phyloP scores from a whole-genome alignment of 1,284 basidiomycete genomes.

The Inonotus hispidus region DNA sequence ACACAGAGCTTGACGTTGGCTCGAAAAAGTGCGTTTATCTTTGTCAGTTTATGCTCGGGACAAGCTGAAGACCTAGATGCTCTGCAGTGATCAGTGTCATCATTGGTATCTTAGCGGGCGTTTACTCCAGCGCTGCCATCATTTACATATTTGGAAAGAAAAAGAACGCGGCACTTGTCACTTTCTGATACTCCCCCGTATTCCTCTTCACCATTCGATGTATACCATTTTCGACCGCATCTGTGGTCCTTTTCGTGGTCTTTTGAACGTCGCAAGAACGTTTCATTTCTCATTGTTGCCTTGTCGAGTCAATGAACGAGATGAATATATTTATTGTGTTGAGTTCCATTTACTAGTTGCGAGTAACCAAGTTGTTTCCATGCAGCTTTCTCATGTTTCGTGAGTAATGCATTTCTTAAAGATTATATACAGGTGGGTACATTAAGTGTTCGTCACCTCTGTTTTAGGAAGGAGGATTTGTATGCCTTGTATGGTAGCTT shows the following conservation, averaged over 20 bases:
- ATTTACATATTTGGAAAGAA: conserved; percentile 72
- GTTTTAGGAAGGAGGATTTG: too few relatives aligned
- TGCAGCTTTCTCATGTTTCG: too few relatives aligned
- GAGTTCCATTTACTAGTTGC: too few relatives aligned
- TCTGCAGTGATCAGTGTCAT: conserved; percentile 69
- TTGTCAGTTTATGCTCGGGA: conserved; percentile 46
- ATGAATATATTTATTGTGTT: not conserved
- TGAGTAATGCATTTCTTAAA: too few relatives aligned
- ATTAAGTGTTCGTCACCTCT: too few relatives aligned
- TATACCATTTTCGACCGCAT: not conserved
- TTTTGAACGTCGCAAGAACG: too few relatives aligned
- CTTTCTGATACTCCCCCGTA: conserved; percentile 43
- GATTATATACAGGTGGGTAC: not conserved
- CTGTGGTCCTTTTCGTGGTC: not conserved
- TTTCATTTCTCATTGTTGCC: too few relatives aligned
- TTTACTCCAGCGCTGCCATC: conserved; percentile 75
- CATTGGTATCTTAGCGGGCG: conserved; percentile 80
- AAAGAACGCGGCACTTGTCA: conserved; percentile 71
- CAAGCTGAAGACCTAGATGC: not conserved
- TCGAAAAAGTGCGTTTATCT: conserved; percentile 19
- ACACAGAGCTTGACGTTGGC: conserved; percentile 17
- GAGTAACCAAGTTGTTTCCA: too few relatives aligned
- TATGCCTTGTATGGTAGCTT: too few relatives aligned
- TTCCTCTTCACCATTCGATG: not conserved
- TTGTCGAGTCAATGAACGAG: too few relatives aligned